Evolutionary conservation across 768 basidiomycete genomes (phyloP), one percentile per base, ranked within the genome.

Genomic region (Psilocybe cyanescens): DNA sequence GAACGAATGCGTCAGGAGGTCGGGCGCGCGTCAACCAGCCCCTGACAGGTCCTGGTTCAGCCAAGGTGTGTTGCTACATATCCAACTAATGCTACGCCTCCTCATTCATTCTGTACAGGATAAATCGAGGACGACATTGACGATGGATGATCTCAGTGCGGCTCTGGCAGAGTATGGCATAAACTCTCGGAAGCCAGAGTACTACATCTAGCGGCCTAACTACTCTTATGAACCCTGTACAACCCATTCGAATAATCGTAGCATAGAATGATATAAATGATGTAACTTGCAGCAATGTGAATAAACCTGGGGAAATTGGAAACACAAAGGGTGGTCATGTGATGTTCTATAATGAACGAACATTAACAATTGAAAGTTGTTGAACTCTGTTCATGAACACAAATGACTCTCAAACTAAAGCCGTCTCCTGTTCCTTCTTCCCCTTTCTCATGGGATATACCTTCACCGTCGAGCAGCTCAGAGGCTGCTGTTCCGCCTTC

Each of bases 161-260:
- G 97, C 97, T 1, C 83, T 99, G 33, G 83, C 84, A n/a, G 97
- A 99, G 75, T 97, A 99, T 68, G 97, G 97, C 4, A 94, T 99
- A 68, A 95, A 91, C 66, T 84, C 94, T 12, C 88, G 91, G 72
- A 97, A 97, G 68, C 95, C 97, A 14, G 95, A 98, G 62, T 98
- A 95, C 75, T 98, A 91, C 75, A 81, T 95, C 75, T 95, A 78
- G 73, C 55, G 45, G 28, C 39, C 28, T 12, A 50, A 24, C 11
- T 14, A 11, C 28, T 41, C 11, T 30, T 16, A 8, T 29, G 5
- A 31, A 29, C 17, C 41, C 31, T 55, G n/a, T 16, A 28, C 44
- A n/a, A 4, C 17, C 33, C 41, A n/a, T n/a, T 35, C 31, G 11
- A 33, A 3, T 51, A 24, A 12, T 28, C 24, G 28, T 51, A 51